phyloP scores from a whole-genome alignment of 1,284 basidiomycete genomes.

The Fereydounia khargensis region DNA sequence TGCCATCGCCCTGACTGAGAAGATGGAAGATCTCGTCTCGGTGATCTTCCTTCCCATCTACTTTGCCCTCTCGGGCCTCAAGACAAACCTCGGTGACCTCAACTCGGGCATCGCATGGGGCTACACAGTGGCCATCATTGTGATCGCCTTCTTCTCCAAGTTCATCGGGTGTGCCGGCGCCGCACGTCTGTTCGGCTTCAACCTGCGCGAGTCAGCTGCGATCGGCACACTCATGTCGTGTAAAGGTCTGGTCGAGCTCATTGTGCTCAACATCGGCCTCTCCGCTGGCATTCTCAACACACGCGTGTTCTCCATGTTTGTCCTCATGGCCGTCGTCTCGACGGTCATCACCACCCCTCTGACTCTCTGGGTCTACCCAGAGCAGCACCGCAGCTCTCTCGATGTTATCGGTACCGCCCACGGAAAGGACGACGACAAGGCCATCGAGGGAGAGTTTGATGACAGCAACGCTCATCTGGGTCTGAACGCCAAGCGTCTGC shows the following conservation, averaged over 20 bases:
- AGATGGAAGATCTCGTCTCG: constrained; percentile 58
- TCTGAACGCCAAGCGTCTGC: constrained; percentile 62
- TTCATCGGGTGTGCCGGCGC: constrained; percentile 62
- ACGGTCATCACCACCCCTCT: constrained; percentile 87
- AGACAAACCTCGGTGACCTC: constrained; percentile 72
- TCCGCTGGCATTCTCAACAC: constrained; percentile 73
- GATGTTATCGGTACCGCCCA: constrained; percentile 14
- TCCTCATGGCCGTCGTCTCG: constrained; percentile 78
- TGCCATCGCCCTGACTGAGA: constrained; percentile 65
- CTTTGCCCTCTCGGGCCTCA: constrained; percentile 76
- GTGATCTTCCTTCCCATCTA: constrained; percentile 77
- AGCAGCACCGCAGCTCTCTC: constrained; percentile 36
- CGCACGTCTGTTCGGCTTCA: constrained; percentile 70
- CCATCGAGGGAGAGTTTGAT: not conserved
- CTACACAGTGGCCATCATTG: constrained; percentile 75
- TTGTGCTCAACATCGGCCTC: constrained; percentile 88
- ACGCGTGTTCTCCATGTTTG: constrained; percentile 76
- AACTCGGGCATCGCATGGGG: constrained; percentile 68
- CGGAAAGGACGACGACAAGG: constrained; percentile 23
- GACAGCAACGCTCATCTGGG: constrained; percentile 9
- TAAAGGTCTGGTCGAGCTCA: constrained; percentile 75
- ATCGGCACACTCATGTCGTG: constrained; percentile 89
- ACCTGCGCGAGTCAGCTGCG: constrained; percentile 74
- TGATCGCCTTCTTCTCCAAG: constrained; percentile 78
- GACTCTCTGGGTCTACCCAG: constrained; percentile 74